These are phyloP conservation scores for Plantago ovata DNA, from an alignment of 257 asterid genomes.

Conservation along the genomic window DNA sequence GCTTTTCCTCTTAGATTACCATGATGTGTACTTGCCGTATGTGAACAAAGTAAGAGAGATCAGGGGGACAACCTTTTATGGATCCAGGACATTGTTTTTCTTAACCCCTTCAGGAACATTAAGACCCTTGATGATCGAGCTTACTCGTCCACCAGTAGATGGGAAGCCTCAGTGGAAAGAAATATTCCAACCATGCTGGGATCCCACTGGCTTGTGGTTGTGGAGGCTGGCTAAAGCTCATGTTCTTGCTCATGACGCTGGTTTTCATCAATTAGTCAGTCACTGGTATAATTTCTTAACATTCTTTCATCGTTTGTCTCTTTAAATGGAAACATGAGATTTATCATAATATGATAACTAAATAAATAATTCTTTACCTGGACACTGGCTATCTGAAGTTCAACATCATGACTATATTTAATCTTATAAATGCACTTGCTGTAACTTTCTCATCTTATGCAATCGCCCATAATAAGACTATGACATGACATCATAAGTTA, in stretches of 20 bases:
- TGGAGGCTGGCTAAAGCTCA: slow-evolving; percentile 80
- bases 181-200: slow-evolving; percentile 39
- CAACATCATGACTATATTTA: no score
- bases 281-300: slow-evolving; percentile 60
- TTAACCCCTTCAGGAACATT: slow-evolving; percentile 41
- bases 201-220: slow-evolving; percentile 64
- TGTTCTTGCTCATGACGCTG: slow-evolving; percentile 71
- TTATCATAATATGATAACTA: no score
- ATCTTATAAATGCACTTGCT: no score
- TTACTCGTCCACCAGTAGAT: slow-evolving; percentile 52
- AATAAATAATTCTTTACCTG: no score
- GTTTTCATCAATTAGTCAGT: slow-evolving; percentile 63
- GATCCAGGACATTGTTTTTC: slow-evolving; percentile 71
- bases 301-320: no score
- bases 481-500: no score
- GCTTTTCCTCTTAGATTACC: slow-evolving; percentile 64
- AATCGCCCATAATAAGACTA: no score
- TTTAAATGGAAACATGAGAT: no score
- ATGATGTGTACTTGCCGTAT: slow-evolving; percentile 62
- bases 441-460: no score
- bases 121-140: slow-evolving; percentile 71
- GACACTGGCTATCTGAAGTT: no score
- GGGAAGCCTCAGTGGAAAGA: slow-evolving; percentile 69
- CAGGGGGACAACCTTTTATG: slow-evolving; percentile 57
- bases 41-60: slow-evolving; percentile 58